phyloP scores from a whole-genome alignment of 352 stramenopile genomes.

The Achlya hypogyna region DNA sequence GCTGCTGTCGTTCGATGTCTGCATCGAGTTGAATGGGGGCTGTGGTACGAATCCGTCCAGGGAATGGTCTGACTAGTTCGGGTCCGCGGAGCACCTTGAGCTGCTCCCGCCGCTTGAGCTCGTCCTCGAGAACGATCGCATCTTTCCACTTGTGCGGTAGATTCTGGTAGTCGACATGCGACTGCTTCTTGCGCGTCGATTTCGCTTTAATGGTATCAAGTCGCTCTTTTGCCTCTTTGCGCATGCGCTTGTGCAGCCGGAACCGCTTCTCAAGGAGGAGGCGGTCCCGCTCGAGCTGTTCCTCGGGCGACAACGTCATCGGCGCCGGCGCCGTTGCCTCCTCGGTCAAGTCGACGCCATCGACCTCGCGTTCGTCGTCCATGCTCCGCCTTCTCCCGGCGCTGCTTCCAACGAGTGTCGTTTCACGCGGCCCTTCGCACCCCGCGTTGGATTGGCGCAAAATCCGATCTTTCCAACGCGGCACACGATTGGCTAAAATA shows the following conservation, averaged over 20 bases:
- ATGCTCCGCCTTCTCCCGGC: not conserved
- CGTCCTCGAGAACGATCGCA: conserved; percentile 54
- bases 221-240: conserved; percentile 51
- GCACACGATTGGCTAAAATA: not conserved
- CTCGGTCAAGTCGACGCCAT: not conserved
- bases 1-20: not conserved
- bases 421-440: not conserved
- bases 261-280: conserved; percentile 50
- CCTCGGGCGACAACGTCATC: not conserved
- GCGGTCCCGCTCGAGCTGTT: conserved; percentile 17
- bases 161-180: conserved; percentile 80
- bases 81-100: conserved; percentile 44
- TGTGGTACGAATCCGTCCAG: conserved; percentile 40
- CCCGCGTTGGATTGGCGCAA: not conserved
- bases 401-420: not conserved
- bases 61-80: conserved; percentile 47
- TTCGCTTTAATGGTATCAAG: conserved; percentile 29
- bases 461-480: not conserved
- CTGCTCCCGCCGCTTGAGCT: conserved; percentile 32
- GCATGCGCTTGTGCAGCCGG: conserved; percentile 68
- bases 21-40: not conserved
- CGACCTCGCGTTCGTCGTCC: not conserved
- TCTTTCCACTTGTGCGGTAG: conserved; percentile 81
- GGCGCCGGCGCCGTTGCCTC: not conserved
- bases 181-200: conserved; percentile 23